A percentile compares a stretch with the other conserved stretches of the same genome.
These are phyloP conservation scores for Aspergillus sparsus DNA, from an alignment of 495 filamentous ascomycete species.

Conservation along the genomic window DNA sequence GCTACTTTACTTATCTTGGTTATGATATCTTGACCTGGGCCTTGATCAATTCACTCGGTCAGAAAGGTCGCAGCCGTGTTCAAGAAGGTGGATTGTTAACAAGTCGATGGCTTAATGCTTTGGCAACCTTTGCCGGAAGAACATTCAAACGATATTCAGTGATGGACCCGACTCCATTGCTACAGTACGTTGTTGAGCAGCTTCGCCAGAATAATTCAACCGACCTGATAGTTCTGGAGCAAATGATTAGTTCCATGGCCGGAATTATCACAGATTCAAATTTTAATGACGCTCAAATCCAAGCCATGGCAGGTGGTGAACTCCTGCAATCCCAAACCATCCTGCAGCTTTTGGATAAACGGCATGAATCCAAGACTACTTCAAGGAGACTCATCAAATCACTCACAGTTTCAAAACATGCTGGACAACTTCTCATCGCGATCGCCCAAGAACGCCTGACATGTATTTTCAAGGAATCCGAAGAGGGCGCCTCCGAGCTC, in stretches of 20 bases:
- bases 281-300: conserved; percentile 82
- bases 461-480: conserved; percentile 69
- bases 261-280: conserved; percentile 83
- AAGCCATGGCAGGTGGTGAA: conserved; percentile 83
- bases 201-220: conserved; percentile 77
- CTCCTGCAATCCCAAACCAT: conserved; percentile 76
- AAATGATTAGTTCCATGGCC: conserved; percentile 86
- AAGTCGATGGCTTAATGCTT: conserved; percentile 82
- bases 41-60: conserved; percentile 75
- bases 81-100: conserved; percentile 84
- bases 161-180: conserved; percentile 81
- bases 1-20: conserved; percentile 87
- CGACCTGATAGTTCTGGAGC: conserved; percentile 84
- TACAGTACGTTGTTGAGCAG: conserved; percentile 86
- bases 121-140: conserved; percentile 82
- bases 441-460: conserved; percentile 87
- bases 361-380: conserved; percentile 65
- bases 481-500: conserved; percentile 66
- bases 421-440: conserved; percentile 76
- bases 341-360: conserved; percentile 72
- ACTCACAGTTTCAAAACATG: conserved; percentile 68
- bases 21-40: conserved; percentile 93
- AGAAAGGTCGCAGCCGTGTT: conserved; percentile 71
- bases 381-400: conserved; percentile 77
- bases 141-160: conserved; percentile 77